These are phyloP conservation scores for Rubia tinctorum DNA, from an alignment of 305 asterid species.

Conservation along the genomic window DNA sequence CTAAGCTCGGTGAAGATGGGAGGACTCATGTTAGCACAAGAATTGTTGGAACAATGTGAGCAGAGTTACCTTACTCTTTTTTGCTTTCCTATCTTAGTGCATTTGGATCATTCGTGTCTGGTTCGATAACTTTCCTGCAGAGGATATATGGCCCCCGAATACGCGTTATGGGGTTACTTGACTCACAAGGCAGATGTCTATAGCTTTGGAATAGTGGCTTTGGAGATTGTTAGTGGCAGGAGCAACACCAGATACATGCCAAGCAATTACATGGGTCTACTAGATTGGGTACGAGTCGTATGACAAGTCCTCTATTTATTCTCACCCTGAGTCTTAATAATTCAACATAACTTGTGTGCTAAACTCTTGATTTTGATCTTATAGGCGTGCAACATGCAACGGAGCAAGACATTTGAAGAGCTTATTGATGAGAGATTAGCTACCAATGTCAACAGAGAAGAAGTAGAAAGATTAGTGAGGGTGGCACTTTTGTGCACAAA, in stretches of 20 bases:
- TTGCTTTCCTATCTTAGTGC: neutral
- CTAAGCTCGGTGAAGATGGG: conserved; percentile 83
- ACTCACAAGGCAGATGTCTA: conserved; percentile 91
- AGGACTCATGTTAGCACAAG: conserved; percentile 87
- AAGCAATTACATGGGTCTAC: conserved; percentile 56
- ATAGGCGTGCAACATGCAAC: conserved; percentile 79
- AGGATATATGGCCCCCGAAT: conserved; percentile 99
- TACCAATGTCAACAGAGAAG: conserved; percentile 37
- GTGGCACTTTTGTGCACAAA: conserved; percentile 74
- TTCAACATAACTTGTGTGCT: neutral
- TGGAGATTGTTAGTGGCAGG: conserved; percentile 86
- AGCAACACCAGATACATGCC: conserved; percentile 85
- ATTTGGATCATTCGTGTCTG: neutral
- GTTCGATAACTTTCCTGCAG: conserved; percentile 35
- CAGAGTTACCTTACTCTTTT: conserved; percentile 14
- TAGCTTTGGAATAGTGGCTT: conserved; percentile 82
- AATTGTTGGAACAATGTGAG: conserved; percentile 92
- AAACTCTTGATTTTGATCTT: conserved; percentile 14
- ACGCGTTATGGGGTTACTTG: conserved; percentile 92
- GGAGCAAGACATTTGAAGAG: conserved; percentile 46
- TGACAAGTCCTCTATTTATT: neutral
- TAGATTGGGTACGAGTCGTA: conserved; percentile 64
- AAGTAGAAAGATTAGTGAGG: conserved; percentile 54
- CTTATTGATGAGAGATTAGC: conserved; percentile 57
- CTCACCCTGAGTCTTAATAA: neutral